Percentiles rank a stretch among this genome's conserved stretches.
These are phyloP conservation scores for Xylariomycetidae sp. DNA, from an alignment of 2,329 filamentous ascomycete genomes.

Conservation along the genomic window DNA sequence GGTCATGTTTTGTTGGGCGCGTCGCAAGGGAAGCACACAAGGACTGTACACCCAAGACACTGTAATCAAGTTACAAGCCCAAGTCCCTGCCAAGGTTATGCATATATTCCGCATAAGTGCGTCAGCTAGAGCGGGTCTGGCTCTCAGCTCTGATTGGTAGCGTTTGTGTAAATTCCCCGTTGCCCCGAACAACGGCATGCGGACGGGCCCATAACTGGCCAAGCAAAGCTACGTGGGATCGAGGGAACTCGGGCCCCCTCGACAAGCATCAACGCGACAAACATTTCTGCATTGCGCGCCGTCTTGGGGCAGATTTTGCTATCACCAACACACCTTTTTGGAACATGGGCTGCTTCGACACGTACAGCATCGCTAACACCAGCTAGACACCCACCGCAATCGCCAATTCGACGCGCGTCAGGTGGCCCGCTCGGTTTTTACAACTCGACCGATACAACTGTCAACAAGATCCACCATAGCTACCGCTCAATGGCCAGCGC, in stretches of 20 bases:
- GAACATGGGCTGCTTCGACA: constrained; percentile 34
- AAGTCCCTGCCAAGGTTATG: no score
- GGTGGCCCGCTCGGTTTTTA: constrained; percentile 6
- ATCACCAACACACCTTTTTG: constrained; percentile 25
- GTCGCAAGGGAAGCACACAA: no score
- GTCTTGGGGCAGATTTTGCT: constrained; percentile 30
- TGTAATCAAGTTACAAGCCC: no score
- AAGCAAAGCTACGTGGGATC: constrained; percentile 12
- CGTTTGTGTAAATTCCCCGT: constrained; percentile 12
- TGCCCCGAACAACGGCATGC: constrained; percentile 21
- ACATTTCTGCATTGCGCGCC: constrained; percentile 27
- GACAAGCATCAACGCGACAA: constrained; percentile 19
- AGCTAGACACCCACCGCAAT: constrained; percentile 23
- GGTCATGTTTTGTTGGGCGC: no score
- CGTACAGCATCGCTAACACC: constrained; percentile 33
- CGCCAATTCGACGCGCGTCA: constrained; percentile 18
- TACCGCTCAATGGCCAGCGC: constrained; percentile 20
- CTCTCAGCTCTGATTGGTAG: constrained; percentile 14
- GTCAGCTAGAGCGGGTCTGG: no score
- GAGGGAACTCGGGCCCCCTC: constrained; percentile 9
- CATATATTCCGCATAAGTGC: no score
- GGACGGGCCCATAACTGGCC: constrained; percentile 15
- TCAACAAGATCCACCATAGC: constrained; percentile 9
- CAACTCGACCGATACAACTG: constrained; percentile 9
- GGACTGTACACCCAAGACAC: no score